Evolutionary conservation across 148 eudicot species (phyloP), one percentile per base, ranked within the genome.

Genomic region (Cornus florida): DNA sequence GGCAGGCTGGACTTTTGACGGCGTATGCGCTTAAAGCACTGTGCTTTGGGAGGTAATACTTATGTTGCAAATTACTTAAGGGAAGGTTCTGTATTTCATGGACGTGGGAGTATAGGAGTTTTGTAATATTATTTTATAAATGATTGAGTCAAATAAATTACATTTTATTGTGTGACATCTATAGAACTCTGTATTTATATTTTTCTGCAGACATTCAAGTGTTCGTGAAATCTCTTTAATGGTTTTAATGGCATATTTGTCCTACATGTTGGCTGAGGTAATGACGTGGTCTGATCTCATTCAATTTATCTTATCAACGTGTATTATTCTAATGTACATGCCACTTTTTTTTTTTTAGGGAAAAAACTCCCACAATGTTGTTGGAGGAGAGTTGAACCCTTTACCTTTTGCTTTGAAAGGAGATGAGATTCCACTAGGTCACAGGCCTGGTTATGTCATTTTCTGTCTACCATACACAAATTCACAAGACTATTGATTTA

Each of bases 261-360:
- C 99, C 50, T 96, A 93, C 89, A 92, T 87, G 82, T 77, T 94
- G 80, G 99, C 99, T 32, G 99, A 96, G 99, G 99, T 89, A 90
- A 86, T 77, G 75, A 57, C 66, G 31, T n/a, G 24, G 20, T 57
- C 73, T 3, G 39, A 39, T 65, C 33, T 57, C 53, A 8, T 53
- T 12, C 19, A 53, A 53, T 53, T 3, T 53, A 11, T 53, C 14
- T 14, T 53, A 43, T 43, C 10, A 43, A 43, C 0, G 48, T 43
- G 6, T 43, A 43, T 43, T 43, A 43, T 9, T 11, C 59, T 11
- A 53, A 53, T 53, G 7, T 53, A 53, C 16, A 1, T 53, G 59
- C 7, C 59, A 53, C 38, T 43, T 43, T 43, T 6, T 43, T 43
- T 43, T 43, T 43, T 6, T 6, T 2, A 0, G 48, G 48, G 7